Evolutionary conservation across 768 basidiomycete genomes (phyloP), one percentile per base, ranked within the genome.

Genomic region (Amanita exitialis): DNA sequence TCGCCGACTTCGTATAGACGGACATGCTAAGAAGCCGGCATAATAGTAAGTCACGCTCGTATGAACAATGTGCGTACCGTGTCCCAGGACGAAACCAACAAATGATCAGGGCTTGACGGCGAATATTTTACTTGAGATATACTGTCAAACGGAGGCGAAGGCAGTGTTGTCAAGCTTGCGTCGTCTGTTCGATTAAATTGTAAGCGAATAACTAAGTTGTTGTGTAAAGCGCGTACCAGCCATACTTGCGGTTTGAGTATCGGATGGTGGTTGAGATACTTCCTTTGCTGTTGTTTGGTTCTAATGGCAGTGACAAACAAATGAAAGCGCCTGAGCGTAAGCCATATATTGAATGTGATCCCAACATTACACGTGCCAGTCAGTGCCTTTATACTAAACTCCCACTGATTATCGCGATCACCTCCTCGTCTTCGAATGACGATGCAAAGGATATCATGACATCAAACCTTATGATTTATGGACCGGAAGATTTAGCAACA

Each of bases 41-140:
- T 43, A 15, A 53, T 49, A 38, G 25, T 3, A 42, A 12, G 8
- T 27, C 56, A 52, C 50, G 43, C 38, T 7, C 50, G 41, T 53
- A 21, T 42, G 44, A 51, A 49, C 52, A 38, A 16, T 21, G 41
- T 4, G 58, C 70, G 25, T 59, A 76, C 78, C 20, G 88, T 80
- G 66, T 98, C 95, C 95, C 95, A 98, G 54, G 88, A 86, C 10
- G 90, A 80, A 15, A 88, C 89, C 0, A 97, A 69, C 1, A 98
- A 69, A 16, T 86, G 82, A 49, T 86, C 75, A 2, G 92, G 83
- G 62, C 86, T 79, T 3, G 75, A 74, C 1, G 91, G 87, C 18
- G 91, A 90, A 66, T 87, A 97, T 28, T 78, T 75, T 25, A 97
- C 69, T 35, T 81, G 75, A 2, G 90, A 87, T 45, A 95, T 77